phyloP scores from a whole-genome alignment of 2,329 filamentous ascomycete genomes.

The Dendryphion nanum region DNA sequence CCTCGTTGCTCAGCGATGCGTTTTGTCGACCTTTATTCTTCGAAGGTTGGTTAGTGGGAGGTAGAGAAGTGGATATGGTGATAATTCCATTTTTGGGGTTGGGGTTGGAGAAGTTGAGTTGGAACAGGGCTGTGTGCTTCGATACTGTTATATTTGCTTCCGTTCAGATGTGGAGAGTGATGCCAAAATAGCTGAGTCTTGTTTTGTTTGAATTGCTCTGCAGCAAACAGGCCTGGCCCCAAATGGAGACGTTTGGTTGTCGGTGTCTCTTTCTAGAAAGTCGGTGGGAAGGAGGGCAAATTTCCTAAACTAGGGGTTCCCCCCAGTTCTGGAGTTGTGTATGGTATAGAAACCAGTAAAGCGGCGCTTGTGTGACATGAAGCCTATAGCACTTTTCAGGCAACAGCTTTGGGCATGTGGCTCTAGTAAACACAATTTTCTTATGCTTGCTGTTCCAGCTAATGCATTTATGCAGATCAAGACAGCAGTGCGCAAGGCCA shows the following conservation, averaged over 20 bases:
- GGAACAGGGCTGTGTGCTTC: slow-evolving; percentile 59
- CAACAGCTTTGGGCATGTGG: slow-evolving; percentile 48
- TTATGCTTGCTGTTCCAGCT: slow-evolving; percentile 45
- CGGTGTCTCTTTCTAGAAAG: slow-evolving; percentile 62
- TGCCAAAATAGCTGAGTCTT: slow-evolving; percentile 59
- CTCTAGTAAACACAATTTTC: slow-evolving; percentile 49
- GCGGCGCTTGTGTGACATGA: slow-evolving; percentile 47
- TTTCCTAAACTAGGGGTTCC: slow-evolving; percentile 65
- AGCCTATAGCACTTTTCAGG: slow-evolving; percentile 57
- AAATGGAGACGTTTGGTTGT: slow-evolving; percentile 57
- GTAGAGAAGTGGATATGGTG: slow-evolving; percentile 55
- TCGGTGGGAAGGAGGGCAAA: slow-evolving; percentile 69
- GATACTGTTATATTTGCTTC: slow-evolving; percentile 61
- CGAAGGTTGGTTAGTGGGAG: slow-evolving; percentile 61
- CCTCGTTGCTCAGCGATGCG: slow-evolving; percentile 55
- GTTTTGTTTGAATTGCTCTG: slow-evolving; percentile 52
- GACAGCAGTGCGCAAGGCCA: too few relatives aligned
- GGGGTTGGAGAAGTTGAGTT: slow-evolving; percentile 53
- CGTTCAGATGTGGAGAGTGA: slow-evolving; percentile 57
- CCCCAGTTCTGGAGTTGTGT: slow-evolving; percentile 39
- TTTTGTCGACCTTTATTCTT: slow-evolving; percentile 50
- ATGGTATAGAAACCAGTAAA: slow-evolving; percentile 44
- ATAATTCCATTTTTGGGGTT: slow-evolving; percentile 25
- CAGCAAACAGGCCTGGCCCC: slow-evolving; percentile 50
- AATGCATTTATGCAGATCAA: slow-evolving; percentile 43